A percentile compares a stretch with the other conserved stretches of the same genome.
These are phyloP conservation scores for Solanum piurae DNA, from an alignment of 257 asterid species.

Conservation along the genomic window DNA sequence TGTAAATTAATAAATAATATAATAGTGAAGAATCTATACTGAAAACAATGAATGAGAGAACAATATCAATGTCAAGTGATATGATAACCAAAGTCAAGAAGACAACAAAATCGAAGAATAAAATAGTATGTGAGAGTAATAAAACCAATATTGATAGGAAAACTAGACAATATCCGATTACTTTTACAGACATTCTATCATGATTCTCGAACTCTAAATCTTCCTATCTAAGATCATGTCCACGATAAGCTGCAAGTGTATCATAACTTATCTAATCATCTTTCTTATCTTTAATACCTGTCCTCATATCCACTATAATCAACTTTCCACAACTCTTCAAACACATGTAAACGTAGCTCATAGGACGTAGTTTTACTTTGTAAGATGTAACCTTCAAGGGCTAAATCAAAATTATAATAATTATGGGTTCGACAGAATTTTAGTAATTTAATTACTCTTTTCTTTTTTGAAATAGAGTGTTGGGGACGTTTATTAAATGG, in stretches of 20 bases:
- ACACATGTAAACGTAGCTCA: neutral
- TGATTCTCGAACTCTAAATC: too few relatives aligned
- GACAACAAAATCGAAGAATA: neutral
- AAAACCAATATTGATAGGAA: too few relatives aligned
- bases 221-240: rapidly evolving
- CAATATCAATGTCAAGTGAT: neutral
- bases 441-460: neutral
- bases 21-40: neutral
- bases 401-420: neutral
- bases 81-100: neutral
- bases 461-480: too few relatives aligned
- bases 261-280: neutral
- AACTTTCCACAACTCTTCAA: neutral
- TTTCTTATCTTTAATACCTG: too few relatives aligned
- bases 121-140: neutral
- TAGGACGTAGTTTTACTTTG: neutral
- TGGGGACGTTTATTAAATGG: too few relatives aligned
- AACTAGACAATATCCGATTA: too few relatives aligned
- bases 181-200: neutral
- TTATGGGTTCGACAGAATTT: neutral
- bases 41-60: neutral
- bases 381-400: neutral
- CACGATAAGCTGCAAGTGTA: neutral
- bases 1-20: neutral
- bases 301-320: too few relatives aligned